These are phyloP conservation scores for Cryptococcus sp. DNA, from an alignment of 1,284 basidiomycete species.

Conservation along the genomic window DNA sequence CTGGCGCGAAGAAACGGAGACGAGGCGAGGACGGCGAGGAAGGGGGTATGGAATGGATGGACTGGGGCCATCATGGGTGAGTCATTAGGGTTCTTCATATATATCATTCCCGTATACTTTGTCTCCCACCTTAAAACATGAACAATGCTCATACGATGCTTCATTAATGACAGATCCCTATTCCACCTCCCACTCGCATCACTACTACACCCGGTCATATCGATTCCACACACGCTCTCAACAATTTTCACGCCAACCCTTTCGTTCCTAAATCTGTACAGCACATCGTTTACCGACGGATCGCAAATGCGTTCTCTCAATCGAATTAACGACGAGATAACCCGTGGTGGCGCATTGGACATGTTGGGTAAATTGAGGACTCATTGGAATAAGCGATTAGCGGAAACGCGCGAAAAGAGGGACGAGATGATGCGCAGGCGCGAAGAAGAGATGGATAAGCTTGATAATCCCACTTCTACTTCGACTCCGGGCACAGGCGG, in stretches of 20 bases:
- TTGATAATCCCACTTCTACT: background rate
- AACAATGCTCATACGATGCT: no score
- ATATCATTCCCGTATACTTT: no score
- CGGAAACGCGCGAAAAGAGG: constrained; percentile 26
- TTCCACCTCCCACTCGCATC: constrained; percentile 42
- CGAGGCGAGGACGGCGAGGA: constrained; percentile 17
- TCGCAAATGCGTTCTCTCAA: constrained; percentile 27
- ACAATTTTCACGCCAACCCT: constrained; percentile 33
- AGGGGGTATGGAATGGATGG: constrained; percentile 28
- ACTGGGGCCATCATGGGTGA: constrained; percentile 49
- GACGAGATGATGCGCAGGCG: constrained; percentile 18
- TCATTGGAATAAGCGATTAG: constrained; percentile 23
- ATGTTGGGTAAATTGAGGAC: constrained; percentile 30
- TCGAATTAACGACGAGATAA: constrained; percentile 21
- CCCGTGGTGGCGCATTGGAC: constrained; percentile 26
- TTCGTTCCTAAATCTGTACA: constrained; percentile 31
- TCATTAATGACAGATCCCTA: constrained; percentile 23
- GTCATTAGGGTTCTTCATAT: constrained; percentile 12
- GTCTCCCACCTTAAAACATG: no score
- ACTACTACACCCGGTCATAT: constrained; percentile 37
- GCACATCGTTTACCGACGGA: constrained; percentile 34
- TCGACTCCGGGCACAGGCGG: no score
- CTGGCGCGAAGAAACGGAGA: constrained; percentile 13
- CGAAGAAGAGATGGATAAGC: constrained; percentile 17
- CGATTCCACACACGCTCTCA: constrained; percentile 37